phyloP scores from a whole-genome alignment of 106 monocot genomes.

The Cymbidium sinense region DNA sequence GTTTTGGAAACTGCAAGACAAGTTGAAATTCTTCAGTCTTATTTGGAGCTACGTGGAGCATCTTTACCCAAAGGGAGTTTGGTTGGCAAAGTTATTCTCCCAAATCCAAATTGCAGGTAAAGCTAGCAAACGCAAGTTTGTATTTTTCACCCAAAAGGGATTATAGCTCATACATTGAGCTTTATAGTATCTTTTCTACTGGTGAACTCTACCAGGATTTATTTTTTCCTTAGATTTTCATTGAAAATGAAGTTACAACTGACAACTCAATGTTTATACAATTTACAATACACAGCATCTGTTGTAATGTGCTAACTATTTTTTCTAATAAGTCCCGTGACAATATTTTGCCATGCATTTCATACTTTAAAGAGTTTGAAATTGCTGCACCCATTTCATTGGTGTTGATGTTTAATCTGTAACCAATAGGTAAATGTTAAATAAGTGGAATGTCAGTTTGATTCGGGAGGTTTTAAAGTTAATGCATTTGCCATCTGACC shows the following conservation, averaged over 20 bases:
- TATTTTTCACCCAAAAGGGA: background rate
- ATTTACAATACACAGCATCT: background rate
- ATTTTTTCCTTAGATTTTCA: background rate
- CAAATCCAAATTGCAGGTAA: conserved; percentile 86
- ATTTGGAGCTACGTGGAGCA: conserved; percentile 76
- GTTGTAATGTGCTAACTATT: background rate
- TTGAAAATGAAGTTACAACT: background rate
- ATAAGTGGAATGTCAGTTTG: background rate
- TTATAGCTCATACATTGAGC: background rate
- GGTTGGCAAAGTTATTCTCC: conserved; percentile 64
- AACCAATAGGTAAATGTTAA: background rate
- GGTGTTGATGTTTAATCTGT: background rate
- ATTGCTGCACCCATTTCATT: background rate
- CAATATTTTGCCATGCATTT: background rate
- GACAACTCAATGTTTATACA: background rate
- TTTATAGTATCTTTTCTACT: background rate
- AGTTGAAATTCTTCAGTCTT: conserved; percentile 52
- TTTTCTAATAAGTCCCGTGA: background rate
- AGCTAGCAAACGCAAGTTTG: background rate
- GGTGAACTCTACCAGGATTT: background rate
- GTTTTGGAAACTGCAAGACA: conserved; percentile 47
- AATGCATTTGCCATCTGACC: background rate
- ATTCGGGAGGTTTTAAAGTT: background rate
- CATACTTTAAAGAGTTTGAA: background rate
- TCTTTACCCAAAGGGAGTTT: conserved; percentile 67